A percentile compares a stretch with the other conserved stretches of the same genome.
These are phyloP conservation scores for Candida xyloterini DNA, from an alignment of 805 yeast genomes.

Conservation along the genomic window DNA sequence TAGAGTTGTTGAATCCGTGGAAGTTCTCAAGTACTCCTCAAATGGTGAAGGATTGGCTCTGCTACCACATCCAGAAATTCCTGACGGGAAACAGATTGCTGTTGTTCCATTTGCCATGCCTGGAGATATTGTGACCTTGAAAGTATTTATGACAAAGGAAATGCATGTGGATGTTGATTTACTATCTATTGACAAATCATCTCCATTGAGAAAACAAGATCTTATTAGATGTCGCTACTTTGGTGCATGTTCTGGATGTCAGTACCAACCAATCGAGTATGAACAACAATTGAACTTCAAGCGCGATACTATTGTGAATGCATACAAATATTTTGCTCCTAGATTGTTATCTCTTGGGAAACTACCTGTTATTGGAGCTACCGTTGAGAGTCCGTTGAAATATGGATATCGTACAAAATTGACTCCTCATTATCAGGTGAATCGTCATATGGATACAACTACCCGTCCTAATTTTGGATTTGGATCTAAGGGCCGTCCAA, in stretches of 20 bases:
- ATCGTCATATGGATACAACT: constrained; percentile 37
- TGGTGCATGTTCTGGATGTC: constrained; percentile 94
- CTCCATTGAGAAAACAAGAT: constrained; percentile 48
- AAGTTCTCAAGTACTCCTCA: constrained; percentile 58
- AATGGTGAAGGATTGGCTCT: constrained; percentile 88
- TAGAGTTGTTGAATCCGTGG: constrained; percentile 55
- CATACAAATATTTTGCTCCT: constrained; percentile 76
- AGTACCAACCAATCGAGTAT: constrained; percentile 78
- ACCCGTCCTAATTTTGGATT: constrained; percentile 76
- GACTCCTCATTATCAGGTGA: constrained; percentile 92
- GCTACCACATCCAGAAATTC: constrained; percentile 55
- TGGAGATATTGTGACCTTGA: constrained; percentile 72
- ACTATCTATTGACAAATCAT: constrained; percentile 38
- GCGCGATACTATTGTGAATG: constrained; percentile 71
- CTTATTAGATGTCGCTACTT: constrained; percentile 78
- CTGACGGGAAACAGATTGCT: constrained; percentile 51
- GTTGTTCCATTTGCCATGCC: constrained; percentile 86
- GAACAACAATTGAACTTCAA: constrained; percentile 71
- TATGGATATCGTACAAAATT: constrained; percentile 84
- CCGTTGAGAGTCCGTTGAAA: constrained; percentile 64
- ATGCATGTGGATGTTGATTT: constrained; percentile 73
- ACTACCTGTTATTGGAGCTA: constrained; percentile 57
- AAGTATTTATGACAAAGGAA: constrained; percentile 76
- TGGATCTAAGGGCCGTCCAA: constrained; percentile 78
- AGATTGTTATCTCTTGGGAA: constrained; percentile 38